Conservation (phyloP, 768 basidiomycete species). For the Lactarius indigo region DNA sequence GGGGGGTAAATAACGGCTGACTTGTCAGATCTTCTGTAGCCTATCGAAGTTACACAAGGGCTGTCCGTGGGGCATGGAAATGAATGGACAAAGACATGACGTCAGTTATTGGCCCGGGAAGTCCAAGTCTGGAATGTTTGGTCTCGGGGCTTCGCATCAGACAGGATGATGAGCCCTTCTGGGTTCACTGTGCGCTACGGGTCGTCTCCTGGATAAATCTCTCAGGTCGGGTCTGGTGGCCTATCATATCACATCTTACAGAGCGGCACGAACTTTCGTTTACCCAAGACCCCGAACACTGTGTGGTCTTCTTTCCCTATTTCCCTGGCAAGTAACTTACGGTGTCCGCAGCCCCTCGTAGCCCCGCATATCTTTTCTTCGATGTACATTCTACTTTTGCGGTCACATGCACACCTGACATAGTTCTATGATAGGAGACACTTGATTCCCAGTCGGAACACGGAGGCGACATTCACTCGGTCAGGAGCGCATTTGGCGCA, state of each 20-base stretch:
- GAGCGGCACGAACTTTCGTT: constrained; percentile 80
- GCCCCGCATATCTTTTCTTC: constrained; percentile 93
- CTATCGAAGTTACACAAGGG: constrained; percentile 88
- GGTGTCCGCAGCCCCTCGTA: no score
- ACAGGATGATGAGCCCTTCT: constrained; percentile 78
- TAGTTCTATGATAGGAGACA: constrained; percentile 50
- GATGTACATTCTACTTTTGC: constrained; percentile 51
- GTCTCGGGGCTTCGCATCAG: constrained; percentile 96
- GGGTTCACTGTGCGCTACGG: background rate
- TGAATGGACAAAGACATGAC: constrained; percentile 87
- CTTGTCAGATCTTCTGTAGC: constrained; percentile 45
- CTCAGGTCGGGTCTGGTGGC: constrained; percentile 83
- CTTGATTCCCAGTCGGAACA: constrained; percentile 69
- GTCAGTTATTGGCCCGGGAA: constrained; percentile 99
- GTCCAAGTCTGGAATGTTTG: constrained; percentile 96
- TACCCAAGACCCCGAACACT: constrained; percentile 95
- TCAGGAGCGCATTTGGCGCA: constrained; percentile 56
- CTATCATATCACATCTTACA: constrained; percentile 89
- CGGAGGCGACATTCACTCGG: constrained; percentile 65
- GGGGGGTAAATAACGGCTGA: background rate
- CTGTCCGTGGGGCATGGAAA: constrained; percentile 92
- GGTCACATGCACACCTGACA: constrained; percentile 12
- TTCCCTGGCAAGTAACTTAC: background rate
- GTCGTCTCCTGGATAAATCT: background rate
- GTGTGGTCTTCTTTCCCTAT: constrained; percentile 33